Evolutionary conservation across 1,284 basidiomycete genomes (phyloP).

Genomic region (Moniliella sp.): DNA sequence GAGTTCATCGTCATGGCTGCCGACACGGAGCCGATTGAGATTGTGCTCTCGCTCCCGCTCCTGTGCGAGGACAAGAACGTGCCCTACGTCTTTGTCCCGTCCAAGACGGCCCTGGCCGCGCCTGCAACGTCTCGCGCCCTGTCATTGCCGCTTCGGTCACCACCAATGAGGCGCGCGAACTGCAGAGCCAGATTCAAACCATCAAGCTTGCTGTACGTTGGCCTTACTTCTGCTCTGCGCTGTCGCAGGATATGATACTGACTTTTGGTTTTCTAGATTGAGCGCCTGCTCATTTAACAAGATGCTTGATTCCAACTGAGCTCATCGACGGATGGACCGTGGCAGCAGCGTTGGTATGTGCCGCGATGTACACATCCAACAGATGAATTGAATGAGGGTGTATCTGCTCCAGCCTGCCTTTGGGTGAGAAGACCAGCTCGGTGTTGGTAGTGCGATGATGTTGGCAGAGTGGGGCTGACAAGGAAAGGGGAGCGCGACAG

Average conservation of each 20-base stretch:
- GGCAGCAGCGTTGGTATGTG: too few species aligned
- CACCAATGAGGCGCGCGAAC: constrained; percentile 79
- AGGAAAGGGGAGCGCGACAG: too few species aligned
- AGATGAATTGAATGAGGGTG: too few species aligned
- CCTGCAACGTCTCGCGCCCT: constrained; percentile 81
- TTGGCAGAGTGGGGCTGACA: too few species aligned
- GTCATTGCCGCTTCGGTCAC: constrained; percentile 89
- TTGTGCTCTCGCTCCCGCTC: constrained; percentile 83
- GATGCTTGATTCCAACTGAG: too few species aligned
- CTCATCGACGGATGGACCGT: too few species aligned
- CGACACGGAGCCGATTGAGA: constrained; percentile 74
- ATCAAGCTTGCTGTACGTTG: constrained; percentile 43
- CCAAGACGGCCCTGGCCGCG: constrained; percentile 84
- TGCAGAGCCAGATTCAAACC: constrained; percentile 68
- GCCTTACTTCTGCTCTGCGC: neutral
- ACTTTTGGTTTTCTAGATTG: constrained; percentile 13
- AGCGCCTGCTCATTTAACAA: constrained; percentile 26
- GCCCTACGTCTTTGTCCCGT: constrained; percentile 80
- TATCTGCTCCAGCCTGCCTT: too few species aligned
- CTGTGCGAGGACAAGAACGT: constrained; percentile 99
- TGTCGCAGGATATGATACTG: neutral
- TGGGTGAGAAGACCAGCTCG: too few species aligned
- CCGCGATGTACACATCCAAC: too few species aligned
- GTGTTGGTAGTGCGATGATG: too few species aligned
- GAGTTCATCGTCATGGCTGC: constrained; percentile 96